Base-by-base conservation (phyloP, 306 rosid species). In the Aeschynomene evenia region DNA sequence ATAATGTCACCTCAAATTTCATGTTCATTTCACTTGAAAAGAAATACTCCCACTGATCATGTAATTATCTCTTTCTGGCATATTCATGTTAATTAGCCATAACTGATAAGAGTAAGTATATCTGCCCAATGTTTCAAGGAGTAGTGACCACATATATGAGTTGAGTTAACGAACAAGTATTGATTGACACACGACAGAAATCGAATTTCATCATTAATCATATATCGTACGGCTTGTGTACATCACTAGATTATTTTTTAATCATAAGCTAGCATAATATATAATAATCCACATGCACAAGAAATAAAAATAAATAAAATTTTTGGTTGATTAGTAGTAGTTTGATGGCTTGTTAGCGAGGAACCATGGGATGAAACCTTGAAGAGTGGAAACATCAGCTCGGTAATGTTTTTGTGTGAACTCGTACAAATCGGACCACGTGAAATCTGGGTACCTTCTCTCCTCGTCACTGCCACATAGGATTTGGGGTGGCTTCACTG, bases 371-470 rank as follows among this genome's bases (percentile, higher is more conserved):
- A 77, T 37, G 60, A 83, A 86, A 49, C 42, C 60, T 13, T 73
- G 73, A 50, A 86, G 81, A 0, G 91, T 83, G 11, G 60, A 50
- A 1, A 73, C 53, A 73, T 81, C 91, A 63, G 78, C 73, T 22
- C 88, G 73, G 14, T 76, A 67, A 22, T 73, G 77, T 6, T 26
- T 61, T 63, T 83, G 86, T 3, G 81, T 73, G 51, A 76, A 86
- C 37, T 73, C 74, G 34, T 40, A 79, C 16, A 79, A 56, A 37
- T 86, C 77, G 1, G 81, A 57, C 88, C 86, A 86, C 26, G 69
- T 83, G 81, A 81, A 86, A 79, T 86, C 86, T 8, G 91, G 88
- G 67, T 78, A 81, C 37, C 70, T 67, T 73, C 83, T 83, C 53
- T 80, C 67, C 26, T 19, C 46, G 9, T 61, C 59, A 39, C 75